A percentile compares a stretch with the other conserved stretches of the same genome.
phyloP scores from a whole-genome alignment of 2,329 filamentous ascomycete species.

The Stachybotrys elegans region DNA sequence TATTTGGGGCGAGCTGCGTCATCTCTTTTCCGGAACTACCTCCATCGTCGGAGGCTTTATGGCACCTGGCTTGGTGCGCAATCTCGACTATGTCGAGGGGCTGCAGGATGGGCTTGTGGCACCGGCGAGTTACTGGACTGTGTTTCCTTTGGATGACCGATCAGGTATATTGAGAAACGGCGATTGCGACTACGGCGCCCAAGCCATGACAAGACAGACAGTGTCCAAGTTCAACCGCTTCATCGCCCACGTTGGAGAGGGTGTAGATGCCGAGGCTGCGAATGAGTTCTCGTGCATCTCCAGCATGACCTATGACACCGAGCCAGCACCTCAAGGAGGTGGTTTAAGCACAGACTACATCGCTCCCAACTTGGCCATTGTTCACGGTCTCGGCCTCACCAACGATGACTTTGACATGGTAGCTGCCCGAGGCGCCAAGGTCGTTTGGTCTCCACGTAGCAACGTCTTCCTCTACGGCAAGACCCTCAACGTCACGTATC shows the following conservation, averaged over 20 bases:
- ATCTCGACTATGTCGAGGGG: constrained; percentile 5
- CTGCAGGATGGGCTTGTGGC: background rate
- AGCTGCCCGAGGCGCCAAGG: constrained; percentile 4
- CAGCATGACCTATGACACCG: background rate
- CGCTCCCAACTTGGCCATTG: constrained; percentile 4
- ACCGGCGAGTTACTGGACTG: background rate
- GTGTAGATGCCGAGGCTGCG: constrained; percentile 1
- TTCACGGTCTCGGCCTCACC: constrained; percentile 4
- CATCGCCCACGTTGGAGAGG: constrained; percentile 4
- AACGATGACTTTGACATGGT: constrained; percentile 5
- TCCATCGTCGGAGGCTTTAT: constrained; percentile 5
- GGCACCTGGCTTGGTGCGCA: constrained; percentile 5
- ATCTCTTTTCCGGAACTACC: constrained; percentile 7
- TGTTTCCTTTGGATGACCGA: constrained; percentile 4
- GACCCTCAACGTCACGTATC: constrained; percentile 5
- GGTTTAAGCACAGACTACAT: constrained; percentile 5
- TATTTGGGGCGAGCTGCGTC: constrained; percentile 6
- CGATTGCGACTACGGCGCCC: constrained; percentile 5
- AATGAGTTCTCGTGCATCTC: constrained; percentile 7
- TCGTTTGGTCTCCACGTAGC: constrained; percentile 8
- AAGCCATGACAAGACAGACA: background rate
- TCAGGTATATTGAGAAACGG: constrained; percentile 1
- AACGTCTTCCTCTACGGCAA: constrained; percentile 7
- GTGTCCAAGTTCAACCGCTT: background rate
- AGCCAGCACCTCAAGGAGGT: background rate